Base-by-base conservation (phyloP, 2,329 filamentous ascomycete species). In the Fusarium burgessii region DNA sequence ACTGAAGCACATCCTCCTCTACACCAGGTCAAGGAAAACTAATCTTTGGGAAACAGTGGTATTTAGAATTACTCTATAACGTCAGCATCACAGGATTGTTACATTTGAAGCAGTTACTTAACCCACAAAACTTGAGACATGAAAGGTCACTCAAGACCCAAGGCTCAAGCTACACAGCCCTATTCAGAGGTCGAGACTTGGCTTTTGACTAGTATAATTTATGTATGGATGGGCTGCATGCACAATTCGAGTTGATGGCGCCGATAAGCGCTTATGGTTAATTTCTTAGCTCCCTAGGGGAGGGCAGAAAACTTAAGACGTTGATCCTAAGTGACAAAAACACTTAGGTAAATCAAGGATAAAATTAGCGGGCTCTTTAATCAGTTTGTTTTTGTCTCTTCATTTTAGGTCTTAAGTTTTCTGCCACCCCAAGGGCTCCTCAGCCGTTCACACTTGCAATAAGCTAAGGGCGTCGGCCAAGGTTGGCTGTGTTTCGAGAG, bases 401-500 rank as follows among this genome's bases (percentile, higher is more conserved):
- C 23, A 23, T 23, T 23, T 23, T 23, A 23, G 23, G 23, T 23
- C 23, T 5, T 23, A 23, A 23, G 23, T 23, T 1, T 23, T 23
- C 23, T 23, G 23, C 4, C 23, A 23, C 23, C 23, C 23, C 4
- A 5, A 23, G 23, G 23, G 23, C 23, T 23, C 42, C 20, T 51
- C 36, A 41, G 41, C 40, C 57, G 29, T 29, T 62, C 51, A 58
- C 35, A 46, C 41, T 27, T 61, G 27, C 32, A 33, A 49, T 57
- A 41, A 58, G 46, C 58, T 27, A 58, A 68, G 58, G 27, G 5
- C 6, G 7, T 32, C 20, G 47, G 38, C 57, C 29, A 46, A 45
- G 29, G 47, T 35, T 66, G 38, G 42, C 40, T 32, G 56, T 36
- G 65, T 68, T 62, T 68, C 50, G 41, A 42, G n/a, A 56, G 50